Percentiles rank a stretch among this genome's conserved stretches.
Conservation (phyloP, 768 basidiomycete species). For the Russula foetens region DNA sequence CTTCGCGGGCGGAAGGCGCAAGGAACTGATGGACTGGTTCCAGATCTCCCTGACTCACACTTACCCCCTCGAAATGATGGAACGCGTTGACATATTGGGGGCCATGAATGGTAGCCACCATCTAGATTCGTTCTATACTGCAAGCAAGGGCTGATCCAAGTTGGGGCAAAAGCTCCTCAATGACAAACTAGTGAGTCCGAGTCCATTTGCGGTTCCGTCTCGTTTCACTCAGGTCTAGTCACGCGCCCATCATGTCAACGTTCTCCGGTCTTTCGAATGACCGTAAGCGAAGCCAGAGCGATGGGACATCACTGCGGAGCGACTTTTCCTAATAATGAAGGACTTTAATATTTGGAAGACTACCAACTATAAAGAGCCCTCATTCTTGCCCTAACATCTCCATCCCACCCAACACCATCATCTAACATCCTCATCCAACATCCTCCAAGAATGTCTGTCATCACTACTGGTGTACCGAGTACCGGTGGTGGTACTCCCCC, state of each 20-base stretch:
- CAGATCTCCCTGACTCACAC: background rate
- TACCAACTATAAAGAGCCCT: background rate
- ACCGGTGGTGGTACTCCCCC: conserved; percentile 1
- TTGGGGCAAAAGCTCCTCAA: background rate
- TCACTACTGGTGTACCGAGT: background rate
- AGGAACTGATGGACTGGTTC: background rate
- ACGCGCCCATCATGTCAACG: background rate
- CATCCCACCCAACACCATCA: background rate
- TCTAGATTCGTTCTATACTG: background rate
- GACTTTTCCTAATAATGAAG: no score
- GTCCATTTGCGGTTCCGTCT: background rate
- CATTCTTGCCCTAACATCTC: background rate
- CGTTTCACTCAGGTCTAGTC: no score
- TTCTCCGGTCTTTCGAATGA: background rate
- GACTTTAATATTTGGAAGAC: no score
- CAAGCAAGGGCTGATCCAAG: background rate
- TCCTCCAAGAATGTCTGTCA: background rate
- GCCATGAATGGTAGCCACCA: background rate
- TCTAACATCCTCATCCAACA: background rate
- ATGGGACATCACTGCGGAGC: background rate
- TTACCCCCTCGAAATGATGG: background rate
- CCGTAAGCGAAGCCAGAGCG: background rate
- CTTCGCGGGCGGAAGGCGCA: background rate
- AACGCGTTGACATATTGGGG: background rate
- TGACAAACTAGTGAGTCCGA: background rate